Evolutionary conservation across 208 protist genomes (phyloP), one percentile per base, ranked within the genome.

Genomic region (Leishmania tarentolae): DNA sequence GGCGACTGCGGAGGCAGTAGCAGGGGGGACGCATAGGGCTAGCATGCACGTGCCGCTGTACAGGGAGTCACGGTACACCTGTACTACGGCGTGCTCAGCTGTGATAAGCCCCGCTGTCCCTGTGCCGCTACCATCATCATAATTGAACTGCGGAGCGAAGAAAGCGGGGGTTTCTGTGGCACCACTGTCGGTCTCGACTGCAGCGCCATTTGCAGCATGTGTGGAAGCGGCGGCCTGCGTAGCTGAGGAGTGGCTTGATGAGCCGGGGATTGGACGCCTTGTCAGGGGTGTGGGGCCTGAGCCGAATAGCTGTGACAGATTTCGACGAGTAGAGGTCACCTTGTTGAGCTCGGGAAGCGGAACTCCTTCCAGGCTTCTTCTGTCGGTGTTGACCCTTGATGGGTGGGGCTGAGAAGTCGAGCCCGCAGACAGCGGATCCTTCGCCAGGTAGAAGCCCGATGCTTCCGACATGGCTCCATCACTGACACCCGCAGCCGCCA

Each of bases 11-110:
- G 85, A 42, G 44, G 87, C 56, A 37, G 80, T 75, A 13, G 72
- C 8, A 61, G 78, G 46, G 59, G 89, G 88, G 52, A 93, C 89
- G 87, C 88, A 91, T 28, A 92, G 37, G 3, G 90, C 90, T n/a
- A 90, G 76, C 50, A 90, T 79, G 66, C 87, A 91, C 40, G 89
- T 85, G 68, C 90, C 90, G 37, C 86, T 75, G 59, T 77, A 82
- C 0, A 77, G 70, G 35, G 90, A 82, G 42, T 86, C 88, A 17
- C 85, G 88, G 76, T 93, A 95, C 37, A 85, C 85, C 65, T 93
- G 80, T 52, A 93, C 83, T 3, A 87, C 61, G 8, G 84, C 84
- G 53, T 93, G 89, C 65, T 82, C n/a, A 4, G 85, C 89, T 28
- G 88, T 92, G 65, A 83, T 85, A 28, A 90, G 66, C n/a, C 61